Percentiles rank a stretch among this genome's conserved stretches.
These are phyloP conservation scores for Fusarium sp. DNA, from an alignment of 2,329 filamentous ascomycete species.

Conservation along the genomic window DNA sequence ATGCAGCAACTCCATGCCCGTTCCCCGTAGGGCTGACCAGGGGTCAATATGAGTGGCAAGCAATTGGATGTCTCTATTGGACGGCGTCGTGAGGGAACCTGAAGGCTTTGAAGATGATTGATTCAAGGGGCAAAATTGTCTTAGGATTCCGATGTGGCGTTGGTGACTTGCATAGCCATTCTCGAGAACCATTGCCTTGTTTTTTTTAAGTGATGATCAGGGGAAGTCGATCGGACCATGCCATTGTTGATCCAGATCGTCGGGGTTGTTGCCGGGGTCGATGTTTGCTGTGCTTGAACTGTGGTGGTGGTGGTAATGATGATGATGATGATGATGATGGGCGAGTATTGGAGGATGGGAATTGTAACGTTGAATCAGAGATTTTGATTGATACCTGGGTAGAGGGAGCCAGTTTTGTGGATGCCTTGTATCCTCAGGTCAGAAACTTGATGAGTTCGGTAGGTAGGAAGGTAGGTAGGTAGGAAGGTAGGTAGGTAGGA, in stretches of 20 bases:
- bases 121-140: conserved; percentile 10
- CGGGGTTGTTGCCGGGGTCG: conserved; percentile 5
- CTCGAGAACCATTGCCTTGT: conserved; percentile 17
- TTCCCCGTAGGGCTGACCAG: conserved; percentile 41
- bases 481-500: no score
- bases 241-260: conserved; percentile 20
- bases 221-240: conserved; percentile 14
- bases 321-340: background rate
- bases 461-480: no score
- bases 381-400: conserved; percentile 11
- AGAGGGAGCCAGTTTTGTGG: conserved; percentile 16
- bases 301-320: no score
- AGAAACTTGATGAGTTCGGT: background rate
- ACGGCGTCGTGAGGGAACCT: background rate
- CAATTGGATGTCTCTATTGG: conserved; percentile 23
- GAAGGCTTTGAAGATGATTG: background rate
- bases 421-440: background rate
- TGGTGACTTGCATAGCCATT: conserved; percentile 23
- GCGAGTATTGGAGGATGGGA: conserved; percentile 5
- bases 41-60: conserved; percentile 27
- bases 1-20: conserved; percentile 24
- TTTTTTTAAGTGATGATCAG: conserved; percentile 8
- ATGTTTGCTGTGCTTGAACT: background rate
- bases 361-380: conserved; percentile 15
- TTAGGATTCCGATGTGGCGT: conserved; percentile 7